These are phyloP conservation scores for Dactylellina sp. DNA, from an alignment of 2,329 filamentous ascomycete species.

Conservation along the genomic window DNA sequence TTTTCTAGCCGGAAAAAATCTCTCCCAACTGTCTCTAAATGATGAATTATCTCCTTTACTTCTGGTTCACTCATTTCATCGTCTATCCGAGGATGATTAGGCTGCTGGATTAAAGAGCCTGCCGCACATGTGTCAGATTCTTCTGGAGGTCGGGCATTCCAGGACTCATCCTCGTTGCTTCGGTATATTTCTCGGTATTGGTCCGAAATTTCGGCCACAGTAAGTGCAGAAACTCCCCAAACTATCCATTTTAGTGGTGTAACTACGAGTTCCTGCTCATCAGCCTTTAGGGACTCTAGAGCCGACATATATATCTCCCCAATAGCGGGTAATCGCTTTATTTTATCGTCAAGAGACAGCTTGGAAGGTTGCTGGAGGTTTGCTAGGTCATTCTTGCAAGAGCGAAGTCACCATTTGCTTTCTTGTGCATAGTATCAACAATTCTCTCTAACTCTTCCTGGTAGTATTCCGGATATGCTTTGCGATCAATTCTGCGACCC, in stretches of 20 bases:
- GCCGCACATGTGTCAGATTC: not conserved
- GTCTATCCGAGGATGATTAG: not conserved
- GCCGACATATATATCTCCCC: conserved; percentile 29
- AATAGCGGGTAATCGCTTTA: conserved; percentile 22
- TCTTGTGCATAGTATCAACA: conserved; percentile 18
- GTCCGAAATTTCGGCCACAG: conserved; percentile 23
- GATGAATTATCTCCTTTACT: conserved; percentile 23
- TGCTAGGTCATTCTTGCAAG: conserved; percentile 19
- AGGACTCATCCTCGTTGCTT: conserved; percentile 3
- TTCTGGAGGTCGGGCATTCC: conserved; percentile 3
- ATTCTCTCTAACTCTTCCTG: conserved; percentile 12
- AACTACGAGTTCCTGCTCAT: conserved; percentile 30
- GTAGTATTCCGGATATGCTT: conserved; percentile 9
- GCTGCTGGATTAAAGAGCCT: not conserved
- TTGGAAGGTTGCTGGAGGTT: conserved; percentile 36
- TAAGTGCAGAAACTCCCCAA: conserved; percentile 25
- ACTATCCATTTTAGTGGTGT: conserved; percentile 28
- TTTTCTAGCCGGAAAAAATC: conserved; percentile 29
- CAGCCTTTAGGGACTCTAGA: conserved; percentile 16
- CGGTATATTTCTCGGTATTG: conserved; percentile 34
- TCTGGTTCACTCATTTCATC: conserved; percentile 21
- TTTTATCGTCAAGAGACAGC: conserved; percentile 7
- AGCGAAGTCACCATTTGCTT: conserved; percentile 32
- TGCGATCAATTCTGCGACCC: conserved; percentile 5
- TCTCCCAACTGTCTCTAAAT: conserved; percentile 11